Base-by-base conservation (phyloP, 1,284 basidiomycete genomes). In the Sphaerobolus stellatus region DNA sequence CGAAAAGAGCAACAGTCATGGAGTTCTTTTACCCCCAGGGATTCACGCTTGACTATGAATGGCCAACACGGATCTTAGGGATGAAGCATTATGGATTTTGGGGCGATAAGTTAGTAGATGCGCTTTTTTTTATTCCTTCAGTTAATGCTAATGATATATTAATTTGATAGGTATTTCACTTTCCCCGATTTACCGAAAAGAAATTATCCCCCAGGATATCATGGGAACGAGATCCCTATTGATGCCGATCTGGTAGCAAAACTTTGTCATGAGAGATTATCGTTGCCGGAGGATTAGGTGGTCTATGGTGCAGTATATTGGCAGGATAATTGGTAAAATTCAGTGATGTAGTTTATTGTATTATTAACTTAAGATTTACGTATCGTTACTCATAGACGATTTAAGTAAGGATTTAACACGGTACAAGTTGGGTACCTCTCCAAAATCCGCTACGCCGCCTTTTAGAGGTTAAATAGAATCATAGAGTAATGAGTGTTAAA, bases 41-140 rank as follows among this genome's bases (percentile, higher is more conserved):
- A 1, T 93, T 90, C 68, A 86, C 90, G 31, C 81, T 86, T 62
- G 90, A 92, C 66, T 93, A 92, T 66, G 82, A 90, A 66, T 87
- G 84, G 81, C 86, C 85, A 2, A 71, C 88, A 1, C 72, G 81
- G 33, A 82, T 88, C 1, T 71, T 92, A 22, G 86, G 86, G 8
- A 85, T 90, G 74, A 75, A 70, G n/a, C 83, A 92, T 69, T 88
- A 84, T 62, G 84, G 83, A 2, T 76, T 92, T 56, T 91, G 90
- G 88, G 85, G 88, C 58, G 80, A 88, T 69, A 81, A 80, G 81
- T 86, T 71, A 81, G 82, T n/a, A n/a, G n/a, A n/a, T n/a, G n/a
- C 77, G 13, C 31, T 31, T n/a, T 57, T 74, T 68, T 31, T 52
- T 38, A 7, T 47, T 28, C n/a, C n/a, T 43, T 18, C 34, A 29